Conservation (phyloP, 208 protist genomes). For the Entamoeba invadens region DNA sequence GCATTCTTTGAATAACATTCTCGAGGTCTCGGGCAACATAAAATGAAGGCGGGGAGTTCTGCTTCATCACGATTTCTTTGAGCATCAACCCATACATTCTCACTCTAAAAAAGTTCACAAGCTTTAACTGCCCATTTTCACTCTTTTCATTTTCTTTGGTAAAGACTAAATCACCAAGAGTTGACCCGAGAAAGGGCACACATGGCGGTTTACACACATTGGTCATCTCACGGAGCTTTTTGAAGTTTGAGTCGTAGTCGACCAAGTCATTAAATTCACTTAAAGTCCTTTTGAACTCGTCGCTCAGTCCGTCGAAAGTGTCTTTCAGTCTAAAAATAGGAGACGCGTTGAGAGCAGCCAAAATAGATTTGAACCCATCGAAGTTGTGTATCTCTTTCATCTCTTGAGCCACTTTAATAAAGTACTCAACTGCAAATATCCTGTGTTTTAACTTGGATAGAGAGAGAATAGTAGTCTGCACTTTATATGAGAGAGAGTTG, state of each 20-base stretch:
- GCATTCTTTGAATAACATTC: not conserved
- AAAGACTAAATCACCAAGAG: not conserved
- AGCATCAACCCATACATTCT: not conserved
- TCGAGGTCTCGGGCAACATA: not conserved
- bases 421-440: not conserved
- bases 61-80: not conserved
- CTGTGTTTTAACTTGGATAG: not conserved
- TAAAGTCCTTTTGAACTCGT: slow-evolving; percentile 13
- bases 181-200: not conserved
- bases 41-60: not conserved
- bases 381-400: slow-evolving; percentile 10
- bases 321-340: slow-evolving; percentile 8
- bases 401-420: slow-evolving; percentile 7
- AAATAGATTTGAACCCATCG: slow-evolving; percentile 1
- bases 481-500: not conserved
- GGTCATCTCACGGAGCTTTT: not conserved
- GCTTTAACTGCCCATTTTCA: not conserved
- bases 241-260: not conserved
- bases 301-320: not conserved
- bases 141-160: slow-evolving; percentile 1
- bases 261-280: not conserved
- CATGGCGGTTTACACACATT: not conserved
- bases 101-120: not conserved
- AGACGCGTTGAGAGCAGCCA: not conserved
- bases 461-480: not conserved